phyloP scores from a whole-genome alignment of 805 yeast genomes.

The Maudiozyma barnettii region DNA sequence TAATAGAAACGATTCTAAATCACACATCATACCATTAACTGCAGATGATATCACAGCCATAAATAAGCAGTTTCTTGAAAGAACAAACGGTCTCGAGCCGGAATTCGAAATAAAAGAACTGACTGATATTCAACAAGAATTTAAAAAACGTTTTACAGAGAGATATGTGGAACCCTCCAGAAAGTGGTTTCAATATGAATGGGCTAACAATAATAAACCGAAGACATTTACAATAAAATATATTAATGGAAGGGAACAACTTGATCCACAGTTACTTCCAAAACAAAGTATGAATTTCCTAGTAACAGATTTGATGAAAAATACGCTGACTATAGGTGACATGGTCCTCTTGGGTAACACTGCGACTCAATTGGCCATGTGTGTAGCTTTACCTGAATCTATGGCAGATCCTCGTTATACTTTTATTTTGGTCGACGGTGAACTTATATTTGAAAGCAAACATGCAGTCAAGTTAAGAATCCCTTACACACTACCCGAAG shows the following conservation, averaged over 20 bases:
- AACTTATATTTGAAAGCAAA: constrained; percentile 39
- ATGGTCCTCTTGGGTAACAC: constrained; percentile 43
- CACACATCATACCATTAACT: not conserved
- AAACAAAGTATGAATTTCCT: not conserved
- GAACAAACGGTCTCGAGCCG: constrained; percentile 24
- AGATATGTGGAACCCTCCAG: constrained; percentile 20
- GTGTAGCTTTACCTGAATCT: constrained; percentile 43
- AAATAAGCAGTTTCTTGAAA: constrained; percentile 13
- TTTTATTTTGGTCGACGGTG: constrained; percentile 48
- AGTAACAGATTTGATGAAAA: not conserved
- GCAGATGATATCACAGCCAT: constrained; percentile 11
- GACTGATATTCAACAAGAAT: constrained; percentile 13
- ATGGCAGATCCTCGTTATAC: constrained; percentile 48
- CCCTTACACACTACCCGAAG: constrained; percentile 32
- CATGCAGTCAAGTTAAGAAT: constrained; percentile 40
- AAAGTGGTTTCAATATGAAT: constrained; percentile 13
- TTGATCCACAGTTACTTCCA: not conserved
- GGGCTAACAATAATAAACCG: constrained; percentile 1
- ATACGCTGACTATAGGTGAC: constrained; percentile 45
- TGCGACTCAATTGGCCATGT: constrained; percentile 41
- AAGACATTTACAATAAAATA: not conserved
- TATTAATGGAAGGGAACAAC: not conserved
- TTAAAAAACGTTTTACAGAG: constrained; percentile 11
- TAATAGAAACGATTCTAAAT: not conserved
- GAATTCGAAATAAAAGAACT: constrained; percentile 20